A percentile compares a stretch with the other conserved stretches of the same genome.
Conservation (phyloP, 2,329 filamentous ascomycete species). For the Diplodia corticola region DNA sequence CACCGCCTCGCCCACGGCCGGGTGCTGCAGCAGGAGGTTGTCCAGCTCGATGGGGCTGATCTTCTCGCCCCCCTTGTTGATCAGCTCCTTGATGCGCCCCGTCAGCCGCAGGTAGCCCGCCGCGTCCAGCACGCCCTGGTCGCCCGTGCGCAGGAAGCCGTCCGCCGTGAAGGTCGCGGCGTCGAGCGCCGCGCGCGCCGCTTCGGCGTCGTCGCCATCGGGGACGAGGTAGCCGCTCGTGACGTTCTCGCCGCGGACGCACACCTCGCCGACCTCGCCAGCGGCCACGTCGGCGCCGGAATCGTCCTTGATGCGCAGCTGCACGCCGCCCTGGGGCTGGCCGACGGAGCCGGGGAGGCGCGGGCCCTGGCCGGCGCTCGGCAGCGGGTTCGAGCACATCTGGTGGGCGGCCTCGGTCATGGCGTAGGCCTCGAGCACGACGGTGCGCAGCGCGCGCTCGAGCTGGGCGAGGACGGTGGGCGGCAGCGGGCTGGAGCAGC, state of each 20-base stretch:
- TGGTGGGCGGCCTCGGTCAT: constrained; percentile 83
- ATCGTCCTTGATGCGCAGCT: constrained; percentile 68
- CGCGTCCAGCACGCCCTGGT: constrained; percentile 71
- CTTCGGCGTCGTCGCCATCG: no score
- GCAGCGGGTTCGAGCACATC: constrained; percentile 62
- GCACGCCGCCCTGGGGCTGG: constrained; percentile 69
- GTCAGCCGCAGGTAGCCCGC: constrained; percentile 78
- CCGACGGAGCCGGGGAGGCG: constrained; percentile 75
- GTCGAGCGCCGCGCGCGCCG: constrained; percentile 48
- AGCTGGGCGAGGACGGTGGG: constrained; percentile 73
- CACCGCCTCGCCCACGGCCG: constrained; percentile 69
- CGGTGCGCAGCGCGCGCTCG: constrained; percentile 67
- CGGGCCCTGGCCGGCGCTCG: constrained; percentile 52
- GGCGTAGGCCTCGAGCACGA: constrained; percentile 78
- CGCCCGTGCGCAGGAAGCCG: constrained; percentile 77
- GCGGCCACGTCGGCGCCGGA: constrained; percentile 64
- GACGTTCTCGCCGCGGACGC: constrained; percentile 72
- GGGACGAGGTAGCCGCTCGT: constrained; percentile 74
- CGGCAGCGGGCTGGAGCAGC: constrained; percentile 74
- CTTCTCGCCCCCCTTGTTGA: constrained; percentile 81
- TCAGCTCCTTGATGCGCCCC: constrained; percentile 79
- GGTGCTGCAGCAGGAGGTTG: constrained; percentile 70
- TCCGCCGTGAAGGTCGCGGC: constrained; percentile 65
- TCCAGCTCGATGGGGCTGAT: constrained; percentile 79
- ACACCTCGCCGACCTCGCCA: constrained; percentile 71